Percentiles rank a stretch among this genome's conserved stretches.
Evolutionary conservation across 73 alveolate genomes (phyloP).

Genomic region (Uronychia binucleata): DNA sequence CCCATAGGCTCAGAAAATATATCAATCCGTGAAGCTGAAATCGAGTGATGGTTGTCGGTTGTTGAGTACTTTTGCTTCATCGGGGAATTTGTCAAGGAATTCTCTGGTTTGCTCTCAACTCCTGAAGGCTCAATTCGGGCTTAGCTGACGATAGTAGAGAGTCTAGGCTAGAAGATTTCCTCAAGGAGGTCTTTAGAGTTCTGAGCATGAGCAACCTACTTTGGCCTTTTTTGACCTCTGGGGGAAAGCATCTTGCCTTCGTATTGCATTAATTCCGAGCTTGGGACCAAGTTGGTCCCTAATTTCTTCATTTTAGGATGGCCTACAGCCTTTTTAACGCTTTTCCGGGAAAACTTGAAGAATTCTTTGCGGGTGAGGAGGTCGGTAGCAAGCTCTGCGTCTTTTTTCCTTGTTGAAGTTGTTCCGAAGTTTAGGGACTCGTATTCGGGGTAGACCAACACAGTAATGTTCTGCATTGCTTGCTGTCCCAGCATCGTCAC

Average conservation of each 20-base stretch:
- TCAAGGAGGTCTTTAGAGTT: neutral
- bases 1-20: neutral
- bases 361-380: neutral
- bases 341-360: neutral
- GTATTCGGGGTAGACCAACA: neutral
- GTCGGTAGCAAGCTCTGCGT: neutral
- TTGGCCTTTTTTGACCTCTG: neutral
- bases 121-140: no score
- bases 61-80: neutral
- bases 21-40: neutral
- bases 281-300: constrained; percentile 1
- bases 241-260: neutral
- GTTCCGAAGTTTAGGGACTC: neutral
- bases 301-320: neutral
- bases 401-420: neutral
- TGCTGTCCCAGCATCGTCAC: no score
- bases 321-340: neutral
- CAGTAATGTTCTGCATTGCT: neutral
- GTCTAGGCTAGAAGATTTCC: neutral
- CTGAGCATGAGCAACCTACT: neutral
- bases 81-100: neutral
- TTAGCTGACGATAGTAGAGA: no score
- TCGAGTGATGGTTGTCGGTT: neutral
- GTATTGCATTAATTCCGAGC: neutral
- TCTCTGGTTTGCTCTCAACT: no score